Percentiles rank a stretch among this genome's conserved stretches.
Evolutionary conservation across 768 basidiomycete genomes (phyloP).

Genomic region (Amanita pseudoporphyria): DNA sequence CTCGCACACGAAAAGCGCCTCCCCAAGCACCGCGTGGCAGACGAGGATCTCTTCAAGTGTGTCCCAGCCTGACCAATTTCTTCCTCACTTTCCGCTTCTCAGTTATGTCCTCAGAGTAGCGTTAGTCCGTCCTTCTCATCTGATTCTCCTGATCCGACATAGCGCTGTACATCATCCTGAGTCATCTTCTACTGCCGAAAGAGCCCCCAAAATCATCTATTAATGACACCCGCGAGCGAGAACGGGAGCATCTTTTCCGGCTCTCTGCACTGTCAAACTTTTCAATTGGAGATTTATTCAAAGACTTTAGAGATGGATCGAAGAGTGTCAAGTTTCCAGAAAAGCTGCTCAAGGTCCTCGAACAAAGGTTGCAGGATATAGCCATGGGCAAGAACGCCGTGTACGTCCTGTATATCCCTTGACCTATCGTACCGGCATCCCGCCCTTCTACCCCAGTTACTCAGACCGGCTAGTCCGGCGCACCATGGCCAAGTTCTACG

Average conservation of each 20-base stretch:
- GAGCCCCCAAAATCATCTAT: constrained; percentile 21
- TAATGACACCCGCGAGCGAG: constrained; percentile 28
- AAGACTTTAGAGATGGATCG: constrained; percentile 66
- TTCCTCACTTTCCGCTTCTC: constrained; percentile 7
- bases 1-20: constrained; percentile 61
- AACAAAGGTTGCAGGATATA: constrained; percentile 83
- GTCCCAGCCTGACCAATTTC: constrained; percentile 13
- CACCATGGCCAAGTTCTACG: constrained; percentile 90
- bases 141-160: constrained; percentile 10
- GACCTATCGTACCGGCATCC: background rate
- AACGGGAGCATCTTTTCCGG: constrained; percentile 59
- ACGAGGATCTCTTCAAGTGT: constrained; percentile 83
- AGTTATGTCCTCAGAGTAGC: constrained; percentile 81
- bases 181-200: constrained; percentile 62
- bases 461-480: constrained; percentile 87
- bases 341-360: constrained; percentile 84
- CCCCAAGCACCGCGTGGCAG: constrained; percentile 69
- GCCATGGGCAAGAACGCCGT: constrained; percentile 87
- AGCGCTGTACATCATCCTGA: constrained; percentile 46
- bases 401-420: constrained; percentile 38
- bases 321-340: constrained; percentile 92
- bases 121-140: constrained; percentile 36
- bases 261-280: constrained; percentile 61
- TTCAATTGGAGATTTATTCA: constrained; percentile 71
- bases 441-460: constrained; percentile 41